These are phyloP conservation scores for Fusarium sp. DNA, from an alignment of 2,329 filamentous ascomycete genomes.

Conservation along the genomic window DNA sequence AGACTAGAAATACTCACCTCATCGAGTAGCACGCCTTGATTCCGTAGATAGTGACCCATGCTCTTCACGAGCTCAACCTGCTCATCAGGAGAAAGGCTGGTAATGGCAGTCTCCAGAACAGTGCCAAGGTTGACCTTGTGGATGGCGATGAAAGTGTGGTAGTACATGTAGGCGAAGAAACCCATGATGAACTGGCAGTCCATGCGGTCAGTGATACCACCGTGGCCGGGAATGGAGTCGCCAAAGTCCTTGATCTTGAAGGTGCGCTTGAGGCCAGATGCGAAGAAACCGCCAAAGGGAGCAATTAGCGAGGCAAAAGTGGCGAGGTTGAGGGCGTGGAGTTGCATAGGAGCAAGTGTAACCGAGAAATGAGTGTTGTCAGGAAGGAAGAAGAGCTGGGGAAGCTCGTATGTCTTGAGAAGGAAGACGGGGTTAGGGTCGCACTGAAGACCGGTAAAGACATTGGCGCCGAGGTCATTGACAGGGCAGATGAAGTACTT, in stretches of 20 bases:
- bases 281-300: constrained; percentile 98
- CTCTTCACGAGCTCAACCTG: constrained; percentile 83
- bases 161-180: constrained; percentile 98
- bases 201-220: constrained; percentile 98
- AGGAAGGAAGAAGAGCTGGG: constrained; percentile 78
- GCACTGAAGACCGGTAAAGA: constrained; percentile 91
- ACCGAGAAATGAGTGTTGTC: constrained; percentile 71
- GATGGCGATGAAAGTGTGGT: constrained; percentile 94
- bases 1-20: constrained; percentile 42
- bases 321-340: constrained; percentile 90
- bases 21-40: constrained; percentile 65
- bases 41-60: constrained; percentile 73
- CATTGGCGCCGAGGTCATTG: constrained; percentile 93
- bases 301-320: constrained; percentile 97
- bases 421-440: constrained; percentile 92
- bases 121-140: constrained; percentile 87
- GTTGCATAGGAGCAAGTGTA: constrained; percentile 87
- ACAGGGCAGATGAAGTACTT: constrained; percentile 99
- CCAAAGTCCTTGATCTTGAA: constrained; percentile 99
- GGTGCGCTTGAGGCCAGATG: constrained; percentile 95
- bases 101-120: constrained; percentile 92
- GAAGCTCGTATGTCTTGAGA: constrained; percentile 78
- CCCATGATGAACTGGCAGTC: constrained; percentile 99
- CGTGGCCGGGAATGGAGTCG: constrained; percentile 96
- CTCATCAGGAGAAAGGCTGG: constrained; percentile 86